Evolutionary conservation across 2,329 filamentous ascomycete species (phyloP).

Genomic region (Penicillium occitanis): DNA sequence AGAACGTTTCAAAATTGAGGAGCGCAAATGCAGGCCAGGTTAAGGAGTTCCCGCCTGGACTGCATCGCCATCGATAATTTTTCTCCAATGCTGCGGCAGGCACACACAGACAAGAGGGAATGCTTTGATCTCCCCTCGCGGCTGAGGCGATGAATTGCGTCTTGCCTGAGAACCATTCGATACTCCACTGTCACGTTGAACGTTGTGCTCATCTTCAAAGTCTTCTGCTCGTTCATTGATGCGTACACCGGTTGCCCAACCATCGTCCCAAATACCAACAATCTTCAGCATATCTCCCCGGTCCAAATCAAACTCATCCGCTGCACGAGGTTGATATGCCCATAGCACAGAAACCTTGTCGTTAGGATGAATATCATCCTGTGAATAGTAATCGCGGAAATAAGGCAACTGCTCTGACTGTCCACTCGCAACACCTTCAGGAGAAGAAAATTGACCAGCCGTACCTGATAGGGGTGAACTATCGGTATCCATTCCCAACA

Average conservation of each 20-base stretch:
- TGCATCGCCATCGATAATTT: conserved; percentile 85
- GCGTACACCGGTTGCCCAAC: conserved; percentile 92
- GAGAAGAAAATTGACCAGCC: conserved; percentile 75
- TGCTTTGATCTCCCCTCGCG: conserved; percentile 85
- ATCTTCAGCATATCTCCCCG: conserved; percentile 98
- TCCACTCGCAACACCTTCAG: conserved; percentile 77
- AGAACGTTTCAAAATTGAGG: conserved; percentile 23
- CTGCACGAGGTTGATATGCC: conserved; percentile 93
- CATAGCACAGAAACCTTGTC: conserved; percentile 89
- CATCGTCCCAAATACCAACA: conserved; percentile 98
- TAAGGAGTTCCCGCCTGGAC: conserved; percentile 29
- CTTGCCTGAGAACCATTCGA: conserved; percentile 67
- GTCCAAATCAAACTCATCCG: conserved; percentile 89
- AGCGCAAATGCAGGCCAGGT: conserved; percentile 22
- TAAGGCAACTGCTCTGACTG: conserved; percentile 94
- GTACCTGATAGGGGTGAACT: conserved; percentile 70
- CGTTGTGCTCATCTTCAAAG: conserved; percentile 73
- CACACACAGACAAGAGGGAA: conserved; percentile 97
- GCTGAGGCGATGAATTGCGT: conserved; percentile 60
- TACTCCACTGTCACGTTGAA: conserved; percentile 89
- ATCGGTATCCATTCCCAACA: conserved; percentile 65
- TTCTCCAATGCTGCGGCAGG: conserved; percentile 91
- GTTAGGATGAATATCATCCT: conserved; percentile 89
- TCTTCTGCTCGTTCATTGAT: conserved; percentile 82
- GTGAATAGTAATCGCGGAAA: conserved; percentile 98